A percentile compares a stretch with the other conserved stretches of the same genome.
phyloP scores from a whole-genome alignment of 2,329 filamentous ascomycete species.

The Chaetomium globosum region DNA sequence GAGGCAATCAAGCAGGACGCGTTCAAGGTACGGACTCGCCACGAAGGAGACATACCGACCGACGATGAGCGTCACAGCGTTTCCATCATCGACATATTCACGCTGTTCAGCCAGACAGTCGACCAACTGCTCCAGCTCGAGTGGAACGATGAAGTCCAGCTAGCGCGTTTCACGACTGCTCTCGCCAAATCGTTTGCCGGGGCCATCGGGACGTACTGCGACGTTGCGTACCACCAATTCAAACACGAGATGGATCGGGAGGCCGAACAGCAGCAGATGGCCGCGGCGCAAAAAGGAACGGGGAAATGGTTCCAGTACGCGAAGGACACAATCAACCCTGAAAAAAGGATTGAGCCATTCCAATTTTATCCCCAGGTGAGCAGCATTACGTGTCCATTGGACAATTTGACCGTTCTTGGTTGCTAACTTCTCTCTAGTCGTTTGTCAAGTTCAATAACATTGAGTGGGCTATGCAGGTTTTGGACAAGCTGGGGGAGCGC shows the following conservation, averaged over 20 bases:
- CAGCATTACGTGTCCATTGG: constrained; percentile 21
- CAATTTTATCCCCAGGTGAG: constrained; percentile 90
- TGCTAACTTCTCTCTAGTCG: constrained; percentile 59
- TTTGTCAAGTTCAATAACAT: constrained; percentile 98
- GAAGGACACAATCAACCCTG: constrained; percentile 88
- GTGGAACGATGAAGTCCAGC: constrained; percentile 91
- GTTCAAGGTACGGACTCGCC: constrained; percentile 73
- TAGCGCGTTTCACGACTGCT: constrained; percentile 96
- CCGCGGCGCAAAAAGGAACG: constrained; percentile 73
- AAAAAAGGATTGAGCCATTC: constrained; percentile 93
- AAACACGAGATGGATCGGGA: constrained; percentile 89
- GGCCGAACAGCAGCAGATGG: constrained; percentile 84
- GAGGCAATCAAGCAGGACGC: constrained; percentile 87
- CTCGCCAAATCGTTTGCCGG: constrained; percentile 81
- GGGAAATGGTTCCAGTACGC: constrained; percentile 93
- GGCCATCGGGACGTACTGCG: constrained; percentile 86
- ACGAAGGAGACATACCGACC: constrained; percentile 63
- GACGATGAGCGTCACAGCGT: constrained; percentile 90
- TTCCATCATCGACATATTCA: constrained; percentile 90
- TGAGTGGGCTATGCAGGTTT: constrained; percentile 87
- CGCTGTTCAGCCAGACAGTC: constrained; percentile 87
- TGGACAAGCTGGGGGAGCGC: constrained; percentile 85
- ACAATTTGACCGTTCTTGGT: not conserved
- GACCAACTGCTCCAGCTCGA: constrained; percentile 83
- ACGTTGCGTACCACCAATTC: constrained; percentile 83